Evolutionary conservation across 2,329 filamentous ascomycete species (phyloP).

Genomic region (Cladobotryum mycophilum): DNA sequence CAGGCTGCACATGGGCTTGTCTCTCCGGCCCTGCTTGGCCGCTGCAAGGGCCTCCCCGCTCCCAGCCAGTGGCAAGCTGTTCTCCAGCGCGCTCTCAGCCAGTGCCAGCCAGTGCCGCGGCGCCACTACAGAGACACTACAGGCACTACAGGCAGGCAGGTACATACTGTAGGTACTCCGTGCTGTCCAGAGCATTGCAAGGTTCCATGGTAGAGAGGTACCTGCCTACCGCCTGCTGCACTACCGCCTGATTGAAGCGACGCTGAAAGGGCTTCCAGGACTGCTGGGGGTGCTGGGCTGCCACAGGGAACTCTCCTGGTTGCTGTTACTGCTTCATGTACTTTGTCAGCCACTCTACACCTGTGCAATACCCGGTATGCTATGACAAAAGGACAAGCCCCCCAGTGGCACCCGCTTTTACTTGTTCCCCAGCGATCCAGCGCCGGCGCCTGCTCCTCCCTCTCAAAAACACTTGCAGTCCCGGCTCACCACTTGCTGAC

Average conservation of each 20-base stretch:
- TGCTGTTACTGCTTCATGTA: slow-evolving; percentile 9
- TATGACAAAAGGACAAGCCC: not conserved
- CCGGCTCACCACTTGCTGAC: slow-evolving; percentile 12
- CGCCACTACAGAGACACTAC: not conserved
- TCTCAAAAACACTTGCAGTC: not conserved
- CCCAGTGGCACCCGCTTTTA: slow-evolving; percentile 7
- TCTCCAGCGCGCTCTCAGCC: not conserved
- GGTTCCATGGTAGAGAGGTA: too few species aligned
- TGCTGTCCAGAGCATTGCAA: too few species aligned
- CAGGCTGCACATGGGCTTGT: not conserved
- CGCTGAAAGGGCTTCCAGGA: slow-evolving; percentile 1
- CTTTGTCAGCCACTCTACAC: not conserved
- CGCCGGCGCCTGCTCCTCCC: slow-evolving; percentile 3
- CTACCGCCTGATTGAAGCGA: slow-evolving; percentile 8
- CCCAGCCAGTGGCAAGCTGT: not conserved
- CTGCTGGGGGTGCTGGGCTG: slow-evolving; percentile 5
- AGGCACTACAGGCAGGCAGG: too few species aligned
- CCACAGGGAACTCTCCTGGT: not conserved
- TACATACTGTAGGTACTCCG: too few species aligned
- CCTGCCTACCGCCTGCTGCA: not conserved
- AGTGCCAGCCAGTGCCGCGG: not conserved
- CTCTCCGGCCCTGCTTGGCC: not conserved
- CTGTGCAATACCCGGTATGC: slow-evolving; percentile 2
- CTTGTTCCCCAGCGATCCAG: not conserved
- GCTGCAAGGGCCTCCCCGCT: slow-evolving; percentile 6